These are phyloP conservation scores for Petrea volubilis DNA, from an alignment of 257 asterid species.

Conservation along the genomic window DNA sequence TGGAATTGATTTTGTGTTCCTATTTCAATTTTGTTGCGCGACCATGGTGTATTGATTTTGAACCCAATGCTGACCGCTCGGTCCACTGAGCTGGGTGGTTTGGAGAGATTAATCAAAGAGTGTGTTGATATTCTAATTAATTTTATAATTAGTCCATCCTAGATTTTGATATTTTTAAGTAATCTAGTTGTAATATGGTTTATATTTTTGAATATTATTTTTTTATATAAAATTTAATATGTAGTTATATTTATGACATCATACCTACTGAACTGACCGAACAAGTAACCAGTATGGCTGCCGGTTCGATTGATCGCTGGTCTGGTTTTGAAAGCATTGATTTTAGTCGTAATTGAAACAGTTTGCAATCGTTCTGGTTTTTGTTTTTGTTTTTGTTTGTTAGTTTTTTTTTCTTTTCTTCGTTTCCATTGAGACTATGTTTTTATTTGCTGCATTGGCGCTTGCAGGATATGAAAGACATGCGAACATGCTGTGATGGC, in stretches of 20 bases:
- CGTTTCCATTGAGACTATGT: background rate
- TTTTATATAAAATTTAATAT: too few relatives aligned
- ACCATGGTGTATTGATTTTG: slow-evolving; percentile 24
- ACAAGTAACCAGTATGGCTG: too few relatives aligned
- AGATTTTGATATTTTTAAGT: too few relatives aligned
- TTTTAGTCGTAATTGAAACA: background rate
- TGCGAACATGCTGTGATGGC: slow-evolving; percentile 85
- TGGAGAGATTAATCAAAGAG: background rate
- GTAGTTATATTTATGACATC: too few relatives aligned
- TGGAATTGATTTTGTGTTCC: slow-evolving; percentile 5
- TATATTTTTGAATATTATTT: too few relatives aligned
- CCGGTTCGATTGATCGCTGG: too few relatives aligned
- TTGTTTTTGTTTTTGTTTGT: background rate
- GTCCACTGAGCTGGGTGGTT: slow-evolving; percentile 19
- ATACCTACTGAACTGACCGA: too few relatives aligned
- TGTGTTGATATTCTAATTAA: too few relatives aligned
- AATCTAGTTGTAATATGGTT: too few relatives aligned
- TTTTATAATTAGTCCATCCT: too few relatives aligned
- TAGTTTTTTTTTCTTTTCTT: background rate
- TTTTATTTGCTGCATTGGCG: slow-evolving; percentile 1
- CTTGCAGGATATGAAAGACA: slow-evolving; percentile 85
- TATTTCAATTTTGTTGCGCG: slow-evolving; percentile 23
- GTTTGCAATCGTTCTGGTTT: background rate
- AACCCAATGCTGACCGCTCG: slow-evolving; percentile 29
- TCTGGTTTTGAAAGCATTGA: background rate